These are phyloP conservation scores for Populus simonii DNA, from an alignment of 345 rosid species.

Conservation along the genomic window DNA sequence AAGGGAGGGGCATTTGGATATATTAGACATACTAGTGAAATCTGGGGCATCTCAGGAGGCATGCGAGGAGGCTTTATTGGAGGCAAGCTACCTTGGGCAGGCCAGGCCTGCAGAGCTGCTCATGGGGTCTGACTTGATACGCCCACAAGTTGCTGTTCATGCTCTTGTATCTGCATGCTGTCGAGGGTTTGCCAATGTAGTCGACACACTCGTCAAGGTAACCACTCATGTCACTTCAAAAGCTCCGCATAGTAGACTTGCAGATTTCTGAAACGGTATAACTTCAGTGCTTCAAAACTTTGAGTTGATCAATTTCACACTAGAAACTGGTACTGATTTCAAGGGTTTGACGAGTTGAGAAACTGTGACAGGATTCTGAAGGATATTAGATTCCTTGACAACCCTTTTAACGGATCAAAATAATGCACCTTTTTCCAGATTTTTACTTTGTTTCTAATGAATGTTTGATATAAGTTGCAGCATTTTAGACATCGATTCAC, in stretches of 20 bases:
- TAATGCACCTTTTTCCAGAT: no score
- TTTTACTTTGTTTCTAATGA: no score
- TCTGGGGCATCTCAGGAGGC: constrained; percentile 32
- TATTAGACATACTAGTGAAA: constrained; percentile 18
- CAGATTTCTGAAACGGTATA: neutral
- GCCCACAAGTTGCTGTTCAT: constrained; percentile 24
- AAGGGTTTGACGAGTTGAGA: no score
- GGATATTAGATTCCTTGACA: no score
- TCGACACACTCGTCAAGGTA: constrained; percentile 28
- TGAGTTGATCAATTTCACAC: no score
- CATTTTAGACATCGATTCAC: no score
- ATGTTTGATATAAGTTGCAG: no score
- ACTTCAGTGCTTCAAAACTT: no score
- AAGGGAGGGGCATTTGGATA: constrained; percentile 28
- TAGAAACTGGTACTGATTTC: no score
- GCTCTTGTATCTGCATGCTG: constrained; percentile 28
- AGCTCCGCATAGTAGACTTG: neutral
- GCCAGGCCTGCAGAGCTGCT: constrained; percentile 19
- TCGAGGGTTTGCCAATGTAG: constrained; percentile 25
- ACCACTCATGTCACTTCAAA: neutral
- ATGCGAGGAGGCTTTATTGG: constrained; percentile 30
- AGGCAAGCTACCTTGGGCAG: constrained; percentile 25
- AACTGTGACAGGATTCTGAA: no score
- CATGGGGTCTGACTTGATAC: constrained; percentile 23
- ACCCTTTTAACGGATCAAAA: no score